Evolutionary conservation across 768 basidiomycete genomes (phyloP).

Genomic region (Psilocybe sp.): DNA sequence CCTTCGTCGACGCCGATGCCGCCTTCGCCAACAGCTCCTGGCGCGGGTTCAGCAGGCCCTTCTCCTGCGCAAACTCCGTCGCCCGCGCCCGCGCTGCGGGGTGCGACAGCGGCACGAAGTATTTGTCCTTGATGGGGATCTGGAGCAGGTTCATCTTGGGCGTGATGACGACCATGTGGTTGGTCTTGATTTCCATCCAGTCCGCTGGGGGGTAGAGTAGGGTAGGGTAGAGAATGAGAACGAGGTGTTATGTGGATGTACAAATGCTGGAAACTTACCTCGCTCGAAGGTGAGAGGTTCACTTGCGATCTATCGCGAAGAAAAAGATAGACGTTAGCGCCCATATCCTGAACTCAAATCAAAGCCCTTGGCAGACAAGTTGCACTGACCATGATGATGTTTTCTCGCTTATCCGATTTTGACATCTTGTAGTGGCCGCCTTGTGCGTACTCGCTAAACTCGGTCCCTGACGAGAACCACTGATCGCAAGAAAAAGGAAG

Average conservation of each 20-base stretch:
- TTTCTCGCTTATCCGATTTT: constrained; percentile 92
- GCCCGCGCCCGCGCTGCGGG: constrained; percentile 66
- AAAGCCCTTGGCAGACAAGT: constrained; percentile 9
- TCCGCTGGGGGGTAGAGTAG: constrained; percentile 52
- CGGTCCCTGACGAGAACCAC: constrained; percentile 96
- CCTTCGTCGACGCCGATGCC: background rate
- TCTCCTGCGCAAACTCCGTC: constrained; percentile 83
- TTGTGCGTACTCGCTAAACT: constrained; percentile 85
- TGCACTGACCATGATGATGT: constrained; percentile 79
- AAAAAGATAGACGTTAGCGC: background rate
- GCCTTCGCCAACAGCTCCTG: constrained; percentile 20
- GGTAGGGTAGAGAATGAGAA: constrained; percentile 1
- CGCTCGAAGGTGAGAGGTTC: constrained; percentile 97
- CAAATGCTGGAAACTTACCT: constrained; percentile 39
- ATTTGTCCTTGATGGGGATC: constrained; percentile 92
- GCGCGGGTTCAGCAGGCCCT: constrained; percentile 75
- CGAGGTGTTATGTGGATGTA: background rate
- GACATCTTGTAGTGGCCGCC: constrained; percentile 95
- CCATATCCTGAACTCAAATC: background rate
- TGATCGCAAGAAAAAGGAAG: constrained; percentile 23
- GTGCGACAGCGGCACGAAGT: constrained; percentile 85
- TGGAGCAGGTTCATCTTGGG: constrained; percentile 94
- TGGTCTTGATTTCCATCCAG: constrained; percentile 99
- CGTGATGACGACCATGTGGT: constrained; percentile 93
- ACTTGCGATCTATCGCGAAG: constrained; percentile 62